Percentiles rank a stretch among this genome's conserved stretches.
Conservation (phyloP, 1,284 basidiomycete species). For the Schizopora paradoxa region DNA sequence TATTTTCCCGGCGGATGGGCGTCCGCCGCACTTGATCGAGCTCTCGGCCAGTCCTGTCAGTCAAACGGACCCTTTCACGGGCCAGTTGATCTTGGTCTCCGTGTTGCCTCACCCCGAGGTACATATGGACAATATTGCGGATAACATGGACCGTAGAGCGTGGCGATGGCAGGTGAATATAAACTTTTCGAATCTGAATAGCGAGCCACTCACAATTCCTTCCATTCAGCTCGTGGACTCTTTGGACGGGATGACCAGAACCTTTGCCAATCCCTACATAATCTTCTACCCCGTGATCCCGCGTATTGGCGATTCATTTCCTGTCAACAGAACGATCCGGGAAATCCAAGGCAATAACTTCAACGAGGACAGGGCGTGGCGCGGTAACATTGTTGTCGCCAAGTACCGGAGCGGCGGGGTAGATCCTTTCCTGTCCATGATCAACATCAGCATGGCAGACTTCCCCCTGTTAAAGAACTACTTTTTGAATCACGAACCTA, state of each 20-base stretch:
- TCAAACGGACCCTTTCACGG: slow-evolving; percentile 39
- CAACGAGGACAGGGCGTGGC: slow-evolving; percentile 61
- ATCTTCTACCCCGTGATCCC: slow-evolving; percentile 70
- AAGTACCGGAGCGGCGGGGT: slow-evolving; percentile 55
- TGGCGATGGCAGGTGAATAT: slow-evolving; percentile 63
- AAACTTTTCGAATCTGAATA: slow-evolving; percentile 1
- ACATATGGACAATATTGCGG: slow-evolving; percentile 78
- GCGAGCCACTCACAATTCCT: slow-evolving; percentile 1
- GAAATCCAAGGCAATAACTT: slow-evolving; percentile 63
- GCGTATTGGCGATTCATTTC: slow-evolving; percentile 73
- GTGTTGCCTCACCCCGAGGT: slow-evolving; percentile 73
- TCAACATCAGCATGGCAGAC: slow-evolving; percentile 71
- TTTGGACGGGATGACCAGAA: slow-evolving; percentile 71
- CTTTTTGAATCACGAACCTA: slow-evolving; percentile 56
- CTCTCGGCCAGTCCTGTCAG: slow-evolving; percentile 66
- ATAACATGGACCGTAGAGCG: slow-evolving; percentile 55
- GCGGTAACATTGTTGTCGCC: slow-evolving; percentile 69
- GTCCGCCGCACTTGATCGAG: slow-evolving; percentile 60
- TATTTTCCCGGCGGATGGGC: slow-evolving; percentile 48
- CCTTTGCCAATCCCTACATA: slow-evolving; percentile 70
- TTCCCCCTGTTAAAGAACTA: slow-evolving; percentile 76
- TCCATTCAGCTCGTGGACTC: slow-evolving; percentile 62
- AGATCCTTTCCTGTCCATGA: slow-evolving; percentile 60
- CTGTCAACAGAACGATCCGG: slow-evolving; percentile 64
- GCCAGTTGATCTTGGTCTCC: slow-evolving; percentile 30